A percentile compares a stretch with the other conserved stretches of the same genome.
These are phyloP conservation scores for Boletus fagicola DNA, from an alignment of 768 basidiomycete genomes.

Conservation along the genomic window DNA sequence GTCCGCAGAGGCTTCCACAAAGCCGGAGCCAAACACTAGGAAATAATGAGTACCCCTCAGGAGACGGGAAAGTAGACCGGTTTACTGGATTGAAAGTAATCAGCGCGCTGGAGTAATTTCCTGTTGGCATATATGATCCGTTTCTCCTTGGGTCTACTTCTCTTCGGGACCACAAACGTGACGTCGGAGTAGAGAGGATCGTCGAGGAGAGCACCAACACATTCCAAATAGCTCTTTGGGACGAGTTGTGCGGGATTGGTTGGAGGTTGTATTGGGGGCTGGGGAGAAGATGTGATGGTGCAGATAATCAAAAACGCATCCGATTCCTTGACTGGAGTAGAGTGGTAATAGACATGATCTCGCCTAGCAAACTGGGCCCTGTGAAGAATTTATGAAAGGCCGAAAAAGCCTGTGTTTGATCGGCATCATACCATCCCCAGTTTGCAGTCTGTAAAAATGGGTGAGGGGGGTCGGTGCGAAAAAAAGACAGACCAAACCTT, in stretches of 20 bases:
- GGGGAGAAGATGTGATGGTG: conserved; percentile 69
- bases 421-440: conserved; percentile 71
- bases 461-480: conserved; percentile 12
- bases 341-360: conserved; percentile 65
- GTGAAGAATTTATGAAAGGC: conserved; percentile 3
- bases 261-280: conserved; percentile 46
- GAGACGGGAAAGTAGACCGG: not conserved
- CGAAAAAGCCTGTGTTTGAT: not conserved
- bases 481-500: conserved; percentile 40
- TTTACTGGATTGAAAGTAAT: conserved; percentile 77
- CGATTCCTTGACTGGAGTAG: conserved; percentile 46
- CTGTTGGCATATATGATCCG: conserved; percentile 65
- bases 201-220: conserved; percentile 72
- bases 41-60: not conserved
- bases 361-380: conserved; percentile 81
- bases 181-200: conserved; percentile 86
- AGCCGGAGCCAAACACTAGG: conserved; percentile 72
- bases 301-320: conserved; percentile 78
- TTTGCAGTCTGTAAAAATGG: conserved; percentile 60
- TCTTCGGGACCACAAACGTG: conserved; percentile 67
- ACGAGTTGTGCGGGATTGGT: conserved; percentile 50
- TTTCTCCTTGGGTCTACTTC: conserved; percentile 36
- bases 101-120: conserved; percentile 63
- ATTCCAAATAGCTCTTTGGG: conserved; percentile 64
- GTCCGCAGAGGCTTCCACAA: conserved; percentile 53